Evolutionary conservation across 306 rosid species (phyloP).

Genomic region (Cucumis melo): DNA sequence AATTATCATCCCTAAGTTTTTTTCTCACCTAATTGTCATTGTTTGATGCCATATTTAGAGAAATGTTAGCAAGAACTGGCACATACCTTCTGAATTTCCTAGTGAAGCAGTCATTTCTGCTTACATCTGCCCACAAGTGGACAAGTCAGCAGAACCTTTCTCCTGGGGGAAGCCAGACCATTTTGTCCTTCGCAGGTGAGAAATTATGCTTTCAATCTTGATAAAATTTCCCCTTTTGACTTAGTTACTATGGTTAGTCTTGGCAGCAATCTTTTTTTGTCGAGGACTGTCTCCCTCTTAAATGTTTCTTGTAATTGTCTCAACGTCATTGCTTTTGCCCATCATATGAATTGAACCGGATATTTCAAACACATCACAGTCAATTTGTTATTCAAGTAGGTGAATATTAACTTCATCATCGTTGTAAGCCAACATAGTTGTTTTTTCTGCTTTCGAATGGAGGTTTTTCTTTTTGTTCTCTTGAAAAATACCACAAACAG

Average conservation of each 20-base stretch:
- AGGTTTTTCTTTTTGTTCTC: neutral
- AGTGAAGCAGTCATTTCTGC: conserved; percentile 81
- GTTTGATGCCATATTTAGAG: conserved; percentile 35
- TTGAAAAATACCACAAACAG: neutral
- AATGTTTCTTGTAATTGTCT: neutral
- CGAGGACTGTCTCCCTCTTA: neutral
- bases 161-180: conserved; percentile 96
- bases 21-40: neutral
- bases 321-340: neutral
- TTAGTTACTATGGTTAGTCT: neutral
- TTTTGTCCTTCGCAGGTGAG: conserved; percentile 90
- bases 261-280: neutral
- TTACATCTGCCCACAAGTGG: conserved; percentile 66
- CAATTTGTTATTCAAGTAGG: neutral
- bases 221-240: neutral
- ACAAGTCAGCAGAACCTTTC: conserved; percentile 76
- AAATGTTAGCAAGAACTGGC: conserved; percentile 99
- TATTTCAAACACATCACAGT: neutral
- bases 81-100: conserved; percentile 75
- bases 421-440: neutral
- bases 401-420: neutral
- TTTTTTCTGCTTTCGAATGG: neutral
- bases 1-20: neutral
- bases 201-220: conserved; percentile 4
- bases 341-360: neutral